Percentiles rank a stretch among this genome's conserved stretches.
Conservation (phyloP, 2,329 filamentous ascomycete species). For the Chaetomiaceae sp. region DNA sequence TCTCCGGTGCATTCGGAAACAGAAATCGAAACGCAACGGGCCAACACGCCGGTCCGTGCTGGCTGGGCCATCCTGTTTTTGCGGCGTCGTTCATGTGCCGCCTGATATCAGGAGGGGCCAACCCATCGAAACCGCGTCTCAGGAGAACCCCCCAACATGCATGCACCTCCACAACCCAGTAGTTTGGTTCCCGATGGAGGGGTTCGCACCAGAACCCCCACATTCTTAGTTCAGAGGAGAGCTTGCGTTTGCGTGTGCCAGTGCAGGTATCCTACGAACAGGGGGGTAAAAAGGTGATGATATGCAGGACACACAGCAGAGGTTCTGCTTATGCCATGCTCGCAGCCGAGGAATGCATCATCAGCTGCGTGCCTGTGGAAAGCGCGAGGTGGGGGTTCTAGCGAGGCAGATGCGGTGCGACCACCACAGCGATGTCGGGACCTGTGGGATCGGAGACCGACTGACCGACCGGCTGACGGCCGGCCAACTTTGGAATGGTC, state of each 20-base stretch:
- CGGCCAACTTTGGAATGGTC: too few species aligned
- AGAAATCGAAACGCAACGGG: not conserved
- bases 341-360: too few species aligned
- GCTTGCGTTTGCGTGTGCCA: constrained; percentile 1
- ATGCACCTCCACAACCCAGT: not conserved
- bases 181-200: not conserved
- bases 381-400: too few species aligned
- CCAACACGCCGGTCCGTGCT: not conserved
- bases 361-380: not conserved
- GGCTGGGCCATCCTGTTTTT: not conserved
- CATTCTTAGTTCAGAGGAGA: not conserved
- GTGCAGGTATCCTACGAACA: constrained; percentile 9
- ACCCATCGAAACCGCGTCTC: constrained; percentile 5
- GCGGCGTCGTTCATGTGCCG: not conserved
- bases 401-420: not conserved
- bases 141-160: not conserved
- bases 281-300: not conserved
- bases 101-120: not conserved
- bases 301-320: not conserved
- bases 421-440: too few species aligned
- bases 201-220: constrained; percentile 13
- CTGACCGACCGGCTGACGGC: too few species aligned
- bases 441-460: too few species aligned
- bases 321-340: too few species aligned
- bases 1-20: not conserved